A percentile compares a stretch with the other conserved stretches of the same genome.
phyloP scores from a whole-genome alignment of 1,284 basidiomycete species.

The Trichosporon sp. region DNA sequence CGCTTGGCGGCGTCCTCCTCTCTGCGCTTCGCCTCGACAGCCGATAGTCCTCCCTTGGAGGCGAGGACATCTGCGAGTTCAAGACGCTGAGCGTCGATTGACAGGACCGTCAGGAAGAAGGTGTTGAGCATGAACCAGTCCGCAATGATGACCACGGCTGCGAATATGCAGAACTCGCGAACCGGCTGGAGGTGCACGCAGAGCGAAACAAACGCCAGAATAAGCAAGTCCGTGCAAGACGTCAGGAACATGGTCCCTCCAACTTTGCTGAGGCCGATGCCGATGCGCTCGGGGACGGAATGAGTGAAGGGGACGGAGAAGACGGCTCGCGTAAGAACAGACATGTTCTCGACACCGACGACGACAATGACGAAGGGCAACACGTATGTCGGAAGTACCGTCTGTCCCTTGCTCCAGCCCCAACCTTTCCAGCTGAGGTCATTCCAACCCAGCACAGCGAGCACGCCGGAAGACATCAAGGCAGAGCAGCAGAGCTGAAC shows the following conservation, averaged over 20 bases:
- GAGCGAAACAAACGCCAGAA: slow-evolving; percentile 72
- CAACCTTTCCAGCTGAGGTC: slow-evolving; percentile 34
- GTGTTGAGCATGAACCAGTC: slow-evolving; percentile 72
- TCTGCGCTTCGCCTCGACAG: slow-evolving; percentile 9
- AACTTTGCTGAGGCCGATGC: slow-evolving; percentile 75
- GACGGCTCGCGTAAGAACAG: slow-evolving; percentile 79
- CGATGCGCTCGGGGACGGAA: slow-evolving; percentile 86
- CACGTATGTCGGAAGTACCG: slow-evolving; percentile 53
- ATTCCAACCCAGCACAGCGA: slow-evolving; percentile 35
- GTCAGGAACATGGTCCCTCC: slow-evolving; percentile 89
- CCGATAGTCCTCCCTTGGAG: slow-evolving; percentile 13
- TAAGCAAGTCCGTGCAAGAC: slow-evolving; percentile 76
- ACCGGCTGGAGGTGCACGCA: slow-evolving; percentile 71
- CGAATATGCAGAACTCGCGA: slow-evolving; percentile 87
- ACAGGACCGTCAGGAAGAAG: slow-evolving; percentile 54
- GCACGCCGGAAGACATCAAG: slow-evolving; percentile 81
- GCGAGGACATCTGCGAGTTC: slow-evolving; percentile 49
- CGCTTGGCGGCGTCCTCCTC: slow-evolving; percentile 15
- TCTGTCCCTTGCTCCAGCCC: slow-evolving; percentile 32
- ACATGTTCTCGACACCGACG: slow-evolving; percentile 96
- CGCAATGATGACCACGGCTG: slow-evolving; percentile 85
- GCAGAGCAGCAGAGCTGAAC: slow-evolving; percentile 88
- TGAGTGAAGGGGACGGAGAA: slow-evolving; percentile 81
- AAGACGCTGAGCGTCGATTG: slow-evolving; percentile 54
- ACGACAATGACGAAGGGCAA: slow-evolving; percentile 92